Evolutionary conservation across 202 grass and related monocot species (phyloP).

Genomic region (Musa balbisiana): DNA sequence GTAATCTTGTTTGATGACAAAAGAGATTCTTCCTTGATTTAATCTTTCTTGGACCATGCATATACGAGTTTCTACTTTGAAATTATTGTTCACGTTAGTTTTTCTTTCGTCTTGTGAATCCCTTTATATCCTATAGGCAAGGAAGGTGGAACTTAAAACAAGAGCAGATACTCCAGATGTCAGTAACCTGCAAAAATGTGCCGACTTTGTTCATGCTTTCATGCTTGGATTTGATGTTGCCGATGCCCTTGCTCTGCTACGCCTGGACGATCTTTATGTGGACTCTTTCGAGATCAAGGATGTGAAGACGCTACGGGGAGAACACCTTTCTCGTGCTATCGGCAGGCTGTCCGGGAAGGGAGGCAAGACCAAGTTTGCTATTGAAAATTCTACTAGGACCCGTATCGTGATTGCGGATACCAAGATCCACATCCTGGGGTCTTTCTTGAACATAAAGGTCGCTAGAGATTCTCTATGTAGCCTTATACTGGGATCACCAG

Average conservation of each 20-base stretch:
- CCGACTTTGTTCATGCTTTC: slow-evolving; percentile 72
- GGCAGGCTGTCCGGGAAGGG: slow-evolving; percentile 78
- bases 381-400: slow-evolving; percentile 87
- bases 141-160: slow-evolving; percentile 82
- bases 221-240: slow-evolving; percentile 87
- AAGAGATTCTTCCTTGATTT: too few relatives aligned
- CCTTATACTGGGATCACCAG: slow-evolving; percentile 81
- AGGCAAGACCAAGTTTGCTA: slow-evolving; percentile 85
- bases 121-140: slow-evolving; percentile 26
- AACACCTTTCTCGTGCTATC: slow-evolving; percentile 79
- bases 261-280: slow-evolving; percentile 73
- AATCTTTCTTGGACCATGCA: not conserved
- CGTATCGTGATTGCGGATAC: slow-evolving; percentile 78
- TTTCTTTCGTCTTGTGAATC: not conserved
- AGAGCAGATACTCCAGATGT: slow-evolving; percentile 67
- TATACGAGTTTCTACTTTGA: not conserved
- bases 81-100: not conserved
- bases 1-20: not conserved
- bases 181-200: slow-evolving; percentile 84
- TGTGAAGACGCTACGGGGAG: slow-evolving; percentile 80
- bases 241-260: slow-evolving; percentile 59
- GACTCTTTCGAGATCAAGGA: slow-evolving; percentile 97
- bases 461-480: slow-evolving; percentile 78
- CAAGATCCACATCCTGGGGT: slow-evolving; percentile 91
- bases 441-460: slow-evolving; percentile 92